A percentile compares a stretch with the other conserved stretches of the same genome.
phyloP scores from a whole-genome alignment of 2,329 filamentous ascomycete species.

The Xylariaceae sp. region DNA sequence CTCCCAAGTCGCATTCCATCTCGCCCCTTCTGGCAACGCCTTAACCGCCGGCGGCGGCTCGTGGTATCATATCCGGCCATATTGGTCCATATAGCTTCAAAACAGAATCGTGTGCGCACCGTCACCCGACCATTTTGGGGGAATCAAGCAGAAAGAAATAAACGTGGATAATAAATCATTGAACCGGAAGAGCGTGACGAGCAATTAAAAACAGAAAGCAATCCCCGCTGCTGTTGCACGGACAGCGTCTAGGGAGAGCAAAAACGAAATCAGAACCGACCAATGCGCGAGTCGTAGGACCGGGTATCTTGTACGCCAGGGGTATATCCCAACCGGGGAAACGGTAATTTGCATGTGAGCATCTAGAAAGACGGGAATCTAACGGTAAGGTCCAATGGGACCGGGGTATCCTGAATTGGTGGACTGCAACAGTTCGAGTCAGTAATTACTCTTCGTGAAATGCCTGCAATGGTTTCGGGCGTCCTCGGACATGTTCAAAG shows the following conservation, averaged over 20 bases:
- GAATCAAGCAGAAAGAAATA: slow-evolving; percentile 20
- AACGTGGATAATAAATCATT: slow-evolving; percentile 17
- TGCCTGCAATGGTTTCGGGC: no score
- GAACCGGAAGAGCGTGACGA: slow-evolving; percentile 14
- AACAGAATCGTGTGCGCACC: slow-evolving; percentile 25
- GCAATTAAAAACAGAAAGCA: slow-evolving; percentile 26
- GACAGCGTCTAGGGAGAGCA: background rate
- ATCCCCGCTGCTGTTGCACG: background rate
- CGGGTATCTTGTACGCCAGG: slow-evolving; percentile 56
- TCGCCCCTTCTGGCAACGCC: slow-evolving; percentile 31
- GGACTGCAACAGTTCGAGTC: slow-evolving; percentile 41
- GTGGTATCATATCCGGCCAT: slow-evolving; percentile 34
- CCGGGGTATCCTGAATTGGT: slow-evolving; percentile 93
- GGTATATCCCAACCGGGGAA: slow-evolving; percentile 58
- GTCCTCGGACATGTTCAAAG: no score
- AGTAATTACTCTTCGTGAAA: no score
- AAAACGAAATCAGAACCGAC: slow-evolving; percentile 36
- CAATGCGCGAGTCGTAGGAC: slow-evolving; percentile 40
- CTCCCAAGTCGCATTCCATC: slow-evolving; percentile 26
- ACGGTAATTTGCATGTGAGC: slow-evolving; percentile 51
- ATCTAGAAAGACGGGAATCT: slow-evolving; percentile 51
- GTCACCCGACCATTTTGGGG: slow-evolving; percentile 20
- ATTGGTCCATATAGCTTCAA: slow-evolving; percentile 31
- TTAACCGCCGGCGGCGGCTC: slow-evolving; percentile 27
- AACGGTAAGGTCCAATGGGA: slow-evolving; percentile 87